Evolutionary conservation across 495 filamentous ascomycete genomes (phyloP).

Genomic region (Penicillium pancosmium): DNA sequence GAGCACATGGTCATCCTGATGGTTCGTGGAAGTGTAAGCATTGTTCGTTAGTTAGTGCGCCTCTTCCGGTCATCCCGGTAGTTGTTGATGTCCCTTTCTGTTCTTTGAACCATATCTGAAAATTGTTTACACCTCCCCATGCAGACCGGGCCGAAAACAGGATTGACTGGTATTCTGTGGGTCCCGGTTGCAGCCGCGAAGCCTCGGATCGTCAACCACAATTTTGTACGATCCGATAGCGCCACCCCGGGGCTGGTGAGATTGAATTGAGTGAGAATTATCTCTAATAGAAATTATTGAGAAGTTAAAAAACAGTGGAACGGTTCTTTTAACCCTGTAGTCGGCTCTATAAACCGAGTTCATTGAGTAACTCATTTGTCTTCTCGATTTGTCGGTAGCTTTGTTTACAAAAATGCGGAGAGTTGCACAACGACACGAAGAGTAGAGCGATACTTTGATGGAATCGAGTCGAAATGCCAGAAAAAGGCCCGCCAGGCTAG

Average conservation of each 20-base stretch:
- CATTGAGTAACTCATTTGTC: no score
- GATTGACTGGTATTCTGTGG: constrained; percentile 3
- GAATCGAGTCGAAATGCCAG: background rate
- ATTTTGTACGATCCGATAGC: background rate
- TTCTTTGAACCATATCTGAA: background rate
- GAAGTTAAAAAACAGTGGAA: background rate
- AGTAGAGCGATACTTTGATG: background rate
- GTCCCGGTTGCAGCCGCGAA: background rate
- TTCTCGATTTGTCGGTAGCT: no score
- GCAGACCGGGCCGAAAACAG: constrained; percentile 1
- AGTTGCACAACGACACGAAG: background rate
- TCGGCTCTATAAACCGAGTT: no score
- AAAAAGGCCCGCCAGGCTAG: background rate
- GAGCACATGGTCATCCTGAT: background rate
- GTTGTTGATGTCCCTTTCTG: background rate
- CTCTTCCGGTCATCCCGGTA: background rate
- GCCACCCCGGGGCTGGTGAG: background rate
- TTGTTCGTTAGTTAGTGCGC: background rate
- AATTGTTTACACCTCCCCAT: background rate
- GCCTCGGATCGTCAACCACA: background rate
- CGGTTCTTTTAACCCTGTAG: background rate
- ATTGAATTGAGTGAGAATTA: background rate
- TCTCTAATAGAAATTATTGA: background rate
- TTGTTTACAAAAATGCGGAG: no score
- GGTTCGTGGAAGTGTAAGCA: background rate